Evolutionary conservation across 768 basidiomycete species (phyloP), one percentile per base, ranked within the genome.

Genomic region (Tylopilus sp.): DNA sequence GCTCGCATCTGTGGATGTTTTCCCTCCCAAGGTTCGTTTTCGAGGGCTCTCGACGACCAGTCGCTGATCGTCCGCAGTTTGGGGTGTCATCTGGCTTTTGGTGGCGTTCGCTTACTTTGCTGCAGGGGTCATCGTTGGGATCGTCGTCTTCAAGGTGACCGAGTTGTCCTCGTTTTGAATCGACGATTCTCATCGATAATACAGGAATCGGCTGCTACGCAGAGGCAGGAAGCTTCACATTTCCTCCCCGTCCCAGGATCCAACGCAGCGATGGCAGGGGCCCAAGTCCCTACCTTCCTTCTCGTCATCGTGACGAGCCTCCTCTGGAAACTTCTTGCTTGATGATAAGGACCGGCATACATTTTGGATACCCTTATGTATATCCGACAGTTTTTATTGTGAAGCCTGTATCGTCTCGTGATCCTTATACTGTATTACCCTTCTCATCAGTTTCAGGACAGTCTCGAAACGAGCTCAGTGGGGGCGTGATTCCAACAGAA

Each of bases 81-180:
- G 91, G 92, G 92, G 92, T 30, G 82, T 93, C 48, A 78, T 95
- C 45, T 95, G 93, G 93, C 80, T 92, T 33, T 68, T 94, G 58
- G 67, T 83, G 28, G 86, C 90, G 0, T 77, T 89, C 50, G 55
- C 78, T 9, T 93, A 88, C 73, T 92, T 95, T 61, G 85, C 80
- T 8, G 70, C 79, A 3, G 91, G 89, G 0, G 69, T 95, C 47
- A 72, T 95, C 21, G 84, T 93, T 22, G 90, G 93, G 19, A 65
- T 93, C 3, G 84, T 81, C 24, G 83, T 80, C 2, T 94, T 93
- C 78, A 94, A 93, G 78, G 89, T 88, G 59, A 4, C 68, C 59
- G n/a, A 33, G 22, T 48, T 34, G 13, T 53, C 9, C 19, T 19
- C 31, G 26, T 19, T 22, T 3, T 12, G 24, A 19, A 21, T 12